These are phyloP conservation scores for Pseudopithomyces maydicus DNA, from an alignment of 2,329 filamentous ascomycete genomes.

Conservation along the genomic window DNA sequence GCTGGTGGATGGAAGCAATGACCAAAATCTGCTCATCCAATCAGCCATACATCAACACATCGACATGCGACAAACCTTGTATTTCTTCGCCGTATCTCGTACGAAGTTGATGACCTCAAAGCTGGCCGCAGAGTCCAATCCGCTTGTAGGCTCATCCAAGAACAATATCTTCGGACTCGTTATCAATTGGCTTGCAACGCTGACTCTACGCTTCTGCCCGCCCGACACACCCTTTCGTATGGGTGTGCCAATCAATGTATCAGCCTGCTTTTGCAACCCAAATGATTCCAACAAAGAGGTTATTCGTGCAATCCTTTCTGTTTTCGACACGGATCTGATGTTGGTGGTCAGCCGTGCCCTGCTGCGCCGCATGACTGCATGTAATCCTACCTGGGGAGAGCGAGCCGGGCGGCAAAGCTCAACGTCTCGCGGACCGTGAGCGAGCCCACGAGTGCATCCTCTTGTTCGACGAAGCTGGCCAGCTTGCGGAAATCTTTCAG, in stretches of 20 bases:
- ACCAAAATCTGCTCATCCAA: slow-evolving; percentile 65
- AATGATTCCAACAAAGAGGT: slow-evolving; percentile 72
- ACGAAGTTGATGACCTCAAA: slow-evolving; percentile 79
- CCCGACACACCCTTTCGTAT: slow-evolving; percentile 83
- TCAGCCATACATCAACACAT: slow-evolving; percentile 7
- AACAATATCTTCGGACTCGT: slow-evolving; percentile 82
- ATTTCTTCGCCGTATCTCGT: slow-evolving; percentile 66
- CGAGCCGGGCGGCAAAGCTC: slow-evolving; percentile 74
- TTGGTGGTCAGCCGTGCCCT: slow-evolving; percentile 14
- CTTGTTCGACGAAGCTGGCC: slow-evolving; percentile 83
- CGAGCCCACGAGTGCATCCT: slow-evolving; percentile 81
- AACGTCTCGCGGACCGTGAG: slow-evolving; percentile 82
- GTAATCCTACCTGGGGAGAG: slow-evolving; percentile 50
- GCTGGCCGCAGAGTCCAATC: slow-evolving; percentile 77
- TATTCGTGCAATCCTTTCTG: slow-evolving; percentile 67
- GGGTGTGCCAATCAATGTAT: slow-evolving; percentile 79
- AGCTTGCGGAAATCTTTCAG: slow-evolving; percentile 65
- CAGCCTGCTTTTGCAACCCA: slow-evolving; percentile 70
- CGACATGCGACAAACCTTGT: slow-evolving; percentile 58
- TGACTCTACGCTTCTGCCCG: slow-evolving; percentile 81
- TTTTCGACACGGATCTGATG: slow-evolving; percentile 56
- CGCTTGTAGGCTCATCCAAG: slow-evolving; percentile 82
- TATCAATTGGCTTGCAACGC: slow-evolving; percentile 80
- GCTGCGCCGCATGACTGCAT: background rate
- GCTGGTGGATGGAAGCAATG: slow-evolving; percentile 84